Conservation (phyloP, 331 rosid species). For the Arachis monticola region DNA sequence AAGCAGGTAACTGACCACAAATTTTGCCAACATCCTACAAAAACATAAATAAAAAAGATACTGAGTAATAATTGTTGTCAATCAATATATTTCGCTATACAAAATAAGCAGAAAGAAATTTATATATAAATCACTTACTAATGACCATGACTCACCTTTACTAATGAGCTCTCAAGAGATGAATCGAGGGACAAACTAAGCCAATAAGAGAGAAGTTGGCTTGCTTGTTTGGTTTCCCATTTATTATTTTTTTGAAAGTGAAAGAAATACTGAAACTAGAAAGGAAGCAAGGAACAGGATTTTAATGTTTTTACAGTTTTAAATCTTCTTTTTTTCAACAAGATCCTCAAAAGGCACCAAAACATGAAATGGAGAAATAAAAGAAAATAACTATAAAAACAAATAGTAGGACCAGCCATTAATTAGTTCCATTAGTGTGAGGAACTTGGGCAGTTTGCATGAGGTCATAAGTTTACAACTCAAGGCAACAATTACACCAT, state of each 20-base stretch:
- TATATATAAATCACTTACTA: background rate
- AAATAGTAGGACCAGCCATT: background rate
- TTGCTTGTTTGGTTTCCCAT: too few relatives aligned
- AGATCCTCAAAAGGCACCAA: too few relatives aligned
- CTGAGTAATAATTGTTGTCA: conserved; percentile 25
- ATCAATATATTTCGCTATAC: conserved; percentile 7
- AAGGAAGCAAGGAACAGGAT: too few relatives aligned
- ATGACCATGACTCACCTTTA: too few relatives aligned
- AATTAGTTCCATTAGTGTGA: background rate
- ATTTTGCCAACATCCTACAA: conserved; percentile 80
- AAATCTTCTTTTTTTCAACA: too few relatives aligned
- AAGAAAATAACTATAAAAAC: background rate
- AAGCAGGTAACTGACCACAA: conserved; percentile 76
- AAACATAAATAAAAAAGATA: conserved; percentile 36
- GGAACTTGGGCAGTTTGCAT: background rate
- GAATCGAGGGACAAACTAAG: background rate
- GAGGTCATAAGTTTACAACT: background rate
- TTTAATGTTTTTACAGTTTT: too few relatives aligned
- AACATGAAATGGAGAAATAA: too few relatives aligned
- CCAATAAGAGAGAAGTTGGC: too few relatives aligned
- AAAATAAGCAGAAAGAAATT: conserved; percentile 8
- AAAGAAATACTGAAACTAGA: too few relatives aligned
- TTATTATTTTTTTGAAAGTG: too few relatives aligned
- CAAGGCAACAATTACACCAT: background rate
- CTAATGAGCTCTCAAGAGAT: background rate